Conservation (phyloP, 305 asterid genomes). For the Fraxinus angustifolia region DNA sequence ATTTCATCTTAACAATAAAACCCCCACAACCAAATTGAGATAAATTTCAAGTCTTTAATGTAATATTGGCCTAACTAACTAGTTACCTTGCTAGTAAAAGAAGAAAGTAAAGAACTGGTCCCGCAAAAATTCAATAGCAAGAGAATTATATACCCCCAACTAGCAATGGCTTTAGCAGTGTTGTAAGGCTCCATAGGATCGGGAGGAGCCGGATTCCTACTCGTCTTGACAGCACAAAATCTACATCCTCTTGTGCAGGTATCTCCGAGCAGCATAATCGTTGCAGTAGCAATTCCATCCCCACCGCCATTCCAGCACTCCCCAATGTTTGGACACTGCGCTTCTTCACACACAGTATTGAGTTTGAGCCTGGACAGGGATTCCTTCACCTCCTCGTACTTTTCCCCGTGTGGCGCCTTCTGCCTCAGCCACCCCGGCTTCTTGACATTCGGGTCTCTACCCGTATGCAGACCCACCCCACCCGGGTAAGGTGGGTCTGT, state of each 20-base stretch:
- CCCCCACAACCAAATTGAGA: background rate
- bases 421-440: conserved; percentile 92
- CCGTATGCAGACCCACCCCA: conserved; percentile 69
- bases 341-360: conserved; percentile 90
- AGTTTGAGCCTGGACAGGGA: conserved; percentile 73
- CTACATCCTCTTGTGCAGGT: conserved; percentile 96
- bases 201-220: conserved; percentile 88
- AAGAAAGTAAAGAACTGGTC: background rate
- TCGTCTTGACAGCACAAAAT: conserved; percentile 94
- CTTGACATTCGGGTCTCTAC: conserved; percentile 73
- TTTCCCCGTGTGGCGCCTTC: conserved; percentile 90
- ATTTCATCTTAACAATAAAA: too few relatives aligned
- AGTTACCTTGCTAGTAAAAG: background rate
- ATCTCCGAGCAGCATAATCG: conserved; percentile 92
- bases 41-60: background rate
- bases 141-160: conserved; percentile 67
- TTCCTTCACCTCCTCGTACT: conserved; percentile 79
- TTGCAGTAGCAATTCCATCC: conserved; percentile 90
- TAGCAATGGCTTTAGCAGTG: conserved; percentile 86
- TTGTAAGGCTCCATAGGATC: conserved; percentile 92
- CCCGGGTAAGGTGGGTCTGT: conserved; percentile 35
- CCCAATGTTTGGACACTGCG: conserved; percentile 98
- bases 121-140: background rate
- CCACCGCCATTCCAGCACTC: conserved; percentile 99
- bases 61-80: background rate